Evolutionary conservation across 2,329 filamentous ascomycete species (phyloP).

Genomic region (Sarocladiaceae sp.): DNA sequence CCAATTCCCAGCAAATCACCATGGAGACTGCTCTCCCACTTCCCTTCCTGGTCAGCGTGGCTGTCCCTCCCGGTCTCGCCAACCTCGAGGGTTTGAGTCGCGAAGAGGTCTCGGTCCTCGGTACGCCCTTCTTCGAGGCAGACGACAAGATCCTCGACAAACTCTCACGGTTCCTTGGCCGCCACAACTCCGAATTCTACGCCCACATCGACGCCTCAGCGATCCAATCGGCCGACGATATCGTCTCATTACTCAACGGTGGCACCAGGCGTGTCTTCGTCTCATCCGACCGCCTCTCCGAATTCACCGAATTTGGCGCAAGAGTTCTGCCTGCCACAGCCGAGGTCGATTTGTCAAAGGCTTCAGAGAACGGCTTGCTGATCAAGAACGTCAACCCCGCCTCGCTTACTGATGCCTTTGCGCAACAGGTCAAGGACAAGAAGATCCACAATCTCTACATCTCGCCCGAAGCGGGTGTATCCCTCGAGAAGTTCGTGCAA

Average conservation of each 20-base stretch:
- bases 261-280: constrained; percentile 85
- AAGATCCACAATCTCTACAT: constrained; percentile 44
- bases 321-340: constrained; percentile 48
- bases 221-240: constrained; percentile 62
- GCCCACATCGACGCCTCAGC: constrained; percentile 72
- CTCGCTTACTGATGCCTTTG: constrained; percentile 26
- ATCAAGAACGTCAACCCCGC: constrained; percentile 33
- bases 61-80: constrained; percentile 41
- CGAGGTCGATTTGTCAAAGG: constrained; percentile 37
- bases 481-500: constrained; percentile 40
- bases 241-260: constrained; percentile 74
- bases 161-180: constrained; percentile 40
- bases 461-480: constrained; percentile 39
- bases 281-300: constrained; percentile 58
- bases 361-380: constrained; percentile 44
- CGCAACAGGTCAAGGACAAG: constrained; percentile 37
- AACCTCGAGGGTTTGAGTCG: constrained; percentile 46
- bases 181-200: constrained; percentile 45
- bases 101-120: constrained; percentile 53
- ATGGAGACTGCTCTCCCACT: constrained; percentile 62
- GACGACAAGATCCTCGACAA: constrained; percentile 41
- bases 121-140: constrained; percentile 52
- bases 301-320: constrained; percentile 48
- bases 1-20: background rate
- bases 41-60: constrained; percentile 55